Evolutionary conservation across 805 yeast species (phyloP).

Genomic region (Candida maris): DNA sequence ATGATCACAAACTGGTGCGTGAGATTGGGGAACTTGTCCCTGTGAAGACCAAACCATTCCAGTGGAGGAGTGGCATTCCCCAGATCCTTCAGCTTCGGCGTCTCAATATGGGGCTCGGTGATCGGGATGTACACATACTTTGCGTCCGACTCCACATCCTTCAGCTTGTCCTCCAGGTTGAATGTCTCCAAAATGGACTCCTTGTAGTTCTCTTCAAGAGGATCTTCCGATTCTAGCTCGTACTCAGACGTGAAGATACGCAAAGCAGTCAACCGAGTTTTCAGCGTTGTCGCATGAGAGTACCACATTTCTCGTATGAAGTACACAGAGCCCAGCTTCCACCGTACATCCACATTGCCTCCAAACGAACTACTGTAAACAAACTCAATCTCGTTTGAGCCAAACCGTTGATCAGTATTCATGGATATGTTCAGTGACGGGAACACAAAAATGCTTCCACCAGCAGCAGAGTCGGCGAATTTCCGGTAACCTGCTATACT

Average conservation of each 20-base stretch:
- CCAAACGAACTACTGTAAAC: constrained; percentile 72
- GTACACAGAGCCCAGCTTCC: constrained; percentile 92
- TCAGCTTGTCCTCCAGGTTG: constrained; percentile 39
- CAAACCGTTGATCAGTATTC: constrained; percentile 64
- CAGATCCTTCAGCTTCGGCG: constrained; percentile 84
- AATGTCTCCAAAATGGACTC: constrained; percentile 31
- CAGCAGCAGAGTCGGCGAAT: constrained; percentile 56
- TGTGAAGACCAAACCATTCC: constrained; percentile 95
- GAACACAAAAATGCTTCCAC: constrained; percentile 76
- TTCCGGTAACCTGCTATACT: constrained; percentile 52
- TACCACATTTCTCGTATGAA: constrained; percentile 92
- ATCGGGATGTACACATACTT: constrained; percentile 58
- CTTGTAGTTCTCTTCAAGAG: constrained; percentile 30
- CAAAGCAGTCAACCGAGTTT: constrained; percentile 49
- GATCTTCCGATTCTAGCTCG: constrained; percentile 32
- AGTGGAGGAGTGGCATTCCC: constrained; percentile 98
- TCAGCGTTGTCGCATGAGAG: constrained; percentile 71
- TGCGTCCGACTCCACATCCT: constrained; percentile 43
- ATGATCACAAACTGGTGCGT: constrained; percentile 80
- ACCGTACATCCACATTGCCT: constrained; percentile 84
- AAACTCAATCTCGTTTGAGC: constrained; percentile 57
- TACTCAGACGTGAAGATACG: constrained; percentile 29
- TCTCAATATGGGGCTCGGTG: constrained; percentile 76
- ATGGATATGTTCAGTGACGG: constrained; percentile 74
- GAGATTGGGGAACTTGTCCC: constrained; percentile 79